Base-by-base conservation (phyloP, 495 filamentous ascomycete genomes). In the Bryoglossum gracile region DNA sequence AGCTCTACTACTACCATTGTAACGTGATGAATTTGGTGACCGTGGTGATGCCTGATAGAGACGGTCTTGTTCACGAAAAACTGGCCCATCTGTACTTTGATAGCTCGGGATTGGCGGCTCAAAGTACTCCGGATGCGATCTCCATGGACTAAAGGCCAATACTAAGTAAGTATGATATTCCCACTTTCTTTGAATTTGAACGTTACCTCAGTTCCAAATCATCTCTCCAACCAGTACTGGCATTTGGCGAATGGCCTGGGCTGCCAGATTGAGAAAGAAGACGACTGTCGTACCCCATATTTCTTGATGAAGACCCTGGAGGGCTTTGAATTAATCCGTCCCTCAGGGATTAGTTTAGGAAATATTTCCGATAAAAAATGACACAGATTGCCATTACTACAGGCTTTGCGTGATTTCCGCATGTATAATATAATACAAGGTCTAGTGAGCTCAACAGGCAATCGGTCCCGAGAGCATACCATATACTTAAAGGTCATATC, bases 131-230 rank as follows among this genome's bases (percentile, higher is more conserved):
- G 37, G 5, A 10, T 28, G 26, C n/a, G 26, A 28, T 14, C 48
- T 28, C 51, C 51, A 54, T 2, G 44, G 26, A 3, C 51, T 51
- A 2, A 13, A 6, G 33, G 21, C 14, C 25, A 34, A 21, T n/a
- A 18, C 2, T 8, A 21, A 9, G 19, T 13, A 14, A n/a, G 1
- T 6, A 23, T 11, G n/a, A 38, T n/a, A 1, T 13, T 17, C 2
- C 3, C 11, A 32, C 0, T 39, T 26, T 11, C 14, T 30, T 22
- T 14, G 18, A 22, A 24, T 24, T 24, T 10, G 35, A 38, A 23
- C 19, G 37, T 34, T 24, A 54, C 51, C 44, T 39, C 14, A 54
- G 25, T 18, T 48, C 51, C 17, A 54, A 38, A 36, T 1, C 19
- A 2, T 48, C 51, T 2, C 8, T 13, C 3, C 38, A 17, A 26